phyloP scores from a whole-genome alignment of 257 asterid genomes.

The Verbena officinalis region DNA sequence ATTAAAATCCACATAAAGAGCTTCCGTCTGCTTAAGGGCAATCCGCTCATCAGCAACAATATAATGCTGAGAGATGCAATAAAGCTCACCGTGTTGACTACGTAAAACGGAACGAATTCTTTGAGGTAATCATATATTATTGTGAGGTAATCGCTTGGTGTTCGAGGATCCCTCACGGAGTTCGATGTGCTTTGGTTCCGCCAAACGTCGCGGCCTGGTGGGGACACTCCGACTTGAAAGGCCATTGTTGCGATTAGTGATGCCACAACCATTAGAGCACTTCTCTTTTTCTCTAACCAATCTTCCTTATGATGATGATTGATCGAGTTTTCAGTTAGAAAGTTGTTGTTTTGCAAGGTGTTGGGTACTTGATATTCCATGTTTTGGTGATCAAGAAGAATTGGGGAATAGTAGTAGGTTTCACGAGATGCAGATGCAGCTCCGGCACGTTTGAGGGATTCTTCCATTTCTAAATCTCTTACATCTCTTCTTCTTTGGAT shows the following conservation, averaged over 20 bases:
- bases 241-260: constrained; percentile 51
- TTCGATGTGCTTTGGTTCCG: neutral
- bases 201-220: constrained; percentile 39
- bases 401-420: too few relatives aligned
- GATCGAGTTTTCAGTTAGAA: too few relatives aligned
- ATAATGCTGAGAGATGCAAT: constrained; percentile 47
- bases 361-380: too few relatives aligned
- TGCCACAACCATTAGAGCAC: constrained; percentile 50
- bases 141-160: neutral
- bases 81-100: constrained; percentile 33
- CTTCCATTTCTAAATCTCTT: constrained; percentile 36
- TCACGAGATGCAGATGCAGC: constrained; percentile 16
- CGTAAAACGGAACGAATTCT: constrained; percentile 18
- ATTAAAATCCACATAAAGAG: constrained; percentile 34
- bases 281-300: constrained; percentile 40
- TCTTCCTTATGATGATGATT: neutral
- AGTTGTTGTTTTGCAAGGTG: too few relatives aligned
- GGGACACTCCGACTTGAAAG: constrained; percentile 41
- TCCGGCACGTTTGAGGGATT: constrained; percentile 29
- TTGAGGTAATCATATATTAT: neutral
- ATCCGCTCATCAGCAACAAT: constrained; percentile 41
- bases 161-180: neutral
- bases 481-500: constrained; percentile 29
- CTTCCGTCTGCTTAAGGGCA: constrained; percentile 24
- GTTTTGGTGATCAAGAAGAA: too few relatives aligned